These are phyloP conservation scores for Pugionium cornutum DNA, from an alignment of 345 rosid species.

Conservation along the genomic window DNA sequence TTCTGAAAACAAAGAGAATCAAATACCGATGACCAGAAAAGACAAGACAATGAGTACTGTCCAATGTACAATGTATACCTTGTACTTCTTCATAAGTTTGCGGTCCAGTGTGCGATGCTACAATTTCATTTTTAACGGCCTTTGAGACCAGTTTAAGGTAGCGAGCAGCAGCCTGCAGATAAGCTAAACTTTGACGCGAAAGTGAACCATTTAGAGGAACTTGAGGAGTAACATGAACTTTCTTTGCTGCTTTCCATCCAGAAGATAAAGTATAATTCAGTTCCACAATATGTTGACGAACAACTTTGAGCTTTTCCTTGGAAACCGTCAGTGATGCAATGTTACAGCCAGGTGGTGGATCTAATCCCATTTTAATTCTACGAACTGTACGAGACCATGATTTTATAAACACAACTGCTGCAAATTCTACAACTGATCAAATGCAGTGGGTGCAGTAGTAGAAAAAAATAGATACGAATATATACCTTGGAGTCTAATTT, in stretches of 20 bases:
- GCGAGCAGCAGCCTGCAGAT: conserved; percentile 75
- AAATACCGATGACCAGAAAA: conserved; percentile 2
- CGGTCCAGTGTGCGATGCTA: conserved; percentile 61
- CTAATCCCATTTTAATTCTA: conserved; percentile 71
- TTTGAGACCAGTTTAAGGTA: conserved; percentile 85
- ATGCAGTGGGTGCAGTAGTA: conserved; percentile 4
- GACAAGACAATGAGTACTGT: conserved; percentile 11
- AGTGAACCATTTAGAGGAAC: conserved; percentile 67
- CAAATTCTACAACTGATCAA: conserved; percentile 21
- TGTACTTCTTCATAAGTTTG: conserved; percentile 74
- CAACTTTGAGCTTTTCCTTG: conserved; percentile 52
- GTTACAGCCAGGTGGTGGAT: conserved; percentile 76
- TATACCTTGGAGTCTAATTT: conserved; percentile 89
- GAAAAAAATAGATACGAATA: neutral
- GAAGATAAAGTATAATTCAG: conserved; percentile 55
- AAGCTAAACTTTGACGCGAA: conserved; percentile 79
- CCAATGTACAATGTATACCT: conserved; percentile 49
- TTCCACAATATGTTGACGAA: conserved; percentile 57
- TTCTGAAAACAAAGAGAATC: conserved; percentile 54
- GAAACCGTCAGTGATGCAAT: conserved; percentile 56
- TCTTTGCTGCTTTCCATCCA: conserved; percentile 72
- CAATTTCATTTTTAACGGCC: conserved; percentile 70
- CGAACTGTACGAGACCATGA: conserved; percentile 59
- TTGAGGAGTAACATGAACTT: conserved; percentile 57
- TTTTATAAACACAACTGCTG: conserved; percentile 16